Percentiles rank a stretch among this genome's conserved stretches.
Evolutionary conservation across 208 protist genomes (phyloP).

Genomic region (Jaenimonas drosophilae): DNA sequence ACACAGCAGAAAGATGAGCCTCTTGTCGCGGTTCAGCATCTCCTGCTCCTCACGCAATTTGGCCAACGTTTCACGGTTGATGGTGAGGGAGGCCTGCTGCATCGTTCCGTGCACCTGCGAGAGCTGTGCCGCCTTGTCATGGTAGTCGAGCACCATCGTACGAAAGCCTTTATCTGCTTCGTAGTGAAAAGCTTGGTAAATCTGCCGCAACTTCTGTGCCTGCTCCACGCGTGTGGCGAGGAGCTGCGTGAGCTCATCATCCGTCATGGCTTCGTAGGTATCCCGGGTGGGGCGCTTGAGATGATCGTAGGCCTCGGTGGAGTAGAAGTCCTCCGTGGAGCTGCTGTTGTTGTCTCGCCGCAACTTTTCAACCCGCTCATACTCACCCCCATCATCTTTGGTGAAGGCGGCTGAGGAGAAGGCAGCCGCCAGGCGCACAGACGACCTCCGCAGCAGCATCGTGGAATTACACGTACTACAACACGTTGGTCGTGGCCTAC

Average conservation of each 20-base stretch:
- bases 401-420: constrained; percentile 79
- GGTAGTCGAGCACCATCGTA: constrained; percentile 83
- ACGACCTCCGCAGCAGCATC: constrained; percentile 14
- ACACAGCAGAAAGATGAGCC: constrained; percentile 45
- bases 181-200: constrained; percentile 85
- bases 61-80: constrained; percentile 65
- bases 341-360: constrained; percentile 9
- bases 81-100: constrained; percentile 65
- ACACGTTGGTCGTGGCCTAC: no score
- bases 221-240: constrained; percentile 46
- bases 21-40: constrained; percentile 70
- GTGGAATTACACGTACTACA: no score
- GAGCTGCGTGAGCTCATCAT: constrained; percentile 35
- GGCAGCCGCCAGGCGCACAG: constrained; percentile 9
- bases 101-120: constrained; percentile 83
- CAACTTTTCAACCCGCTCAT: constrained; percentile 13
- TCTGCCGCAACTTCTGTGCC: constrained; percentile 35
- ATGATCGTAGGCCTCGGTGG: not conserved
- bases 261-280: constrained; percentile 60
- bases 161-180: constrained; percentile 69
- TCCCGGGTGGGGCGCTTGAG: constrained; percentile 47
- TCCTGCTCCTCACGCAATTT: constrained; percentile 82
- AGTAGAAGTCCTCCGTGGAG: not conserved
- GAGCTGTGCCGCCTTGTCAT: constrained; percentile 82
- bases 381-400: constrained; percentile 27